A percentile compares a stretch with the other conserved stretches of the same genome.
These are phyloP conservation scores for Xylariaceae sp. DNA, from an alignment of 2,329 filamentous ascomycete genomes.

Conservation along the genomic window DNA sequence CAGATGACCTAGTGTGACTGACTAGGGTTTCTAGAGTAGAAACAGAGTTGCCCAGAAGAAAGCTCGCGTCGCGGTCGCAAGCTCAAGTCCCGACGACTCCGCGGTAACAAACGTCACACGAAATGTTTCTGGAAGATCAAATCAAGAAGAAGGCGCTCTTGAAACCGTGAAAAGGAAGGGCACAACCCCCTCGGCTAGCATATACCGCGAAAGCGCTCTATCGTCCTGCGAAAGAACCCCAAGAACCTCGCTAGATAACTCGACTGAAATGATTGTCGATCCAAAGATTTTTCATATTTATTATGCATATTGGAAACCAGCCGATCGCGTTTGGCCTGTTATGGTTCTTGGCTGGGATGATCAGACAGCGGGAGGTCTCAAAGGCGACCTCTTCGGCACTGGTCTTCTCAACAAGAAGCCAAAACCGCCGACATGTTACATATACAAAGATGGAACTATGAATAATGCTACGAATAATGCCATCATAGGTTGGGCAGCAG, in stretches of 20 bases:
- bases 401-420: constrained; percentile 37
- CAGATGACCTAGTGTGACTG: neutral
- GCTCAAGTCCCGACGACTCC: neutral
- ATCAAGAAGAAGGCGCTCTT: neutral
- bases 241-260: neutral
- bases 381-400: constrained; percentile 38
- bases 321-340: constrained; percentile 42
- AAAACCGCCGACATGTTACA: constrained; percentile 43
- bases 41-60: too few species aligned
- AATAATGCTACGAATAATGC: constrained; percentile 9
- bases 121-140: neutral
- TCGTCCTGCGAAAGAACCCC: neutral
- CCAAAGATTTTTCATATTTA: constrained; percentile 45
- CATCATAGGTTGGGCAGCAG: constrained; percentile 46
- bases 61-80: too few species aligned
- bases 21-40: neutral
- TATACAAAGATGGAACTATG: constrained; percentile 29
- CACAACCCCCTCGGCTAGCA: neutral
- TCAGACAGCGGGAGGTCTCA: constrained; percentile 38
- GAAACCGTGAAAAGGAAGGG: neutral
- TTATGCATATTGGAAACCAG: constrained; percentile 38
- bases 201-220: neutral
- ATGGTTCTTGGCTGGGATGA: constrained; percentile 47
- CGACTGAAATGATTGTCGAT: constrained; percentile 14
- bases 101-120: neutral